Evolutionary conservation across 2,329 filamentous ascomycete species (phyloP).

Genomic region (Proliferodiscus dingleyae): DNA sequence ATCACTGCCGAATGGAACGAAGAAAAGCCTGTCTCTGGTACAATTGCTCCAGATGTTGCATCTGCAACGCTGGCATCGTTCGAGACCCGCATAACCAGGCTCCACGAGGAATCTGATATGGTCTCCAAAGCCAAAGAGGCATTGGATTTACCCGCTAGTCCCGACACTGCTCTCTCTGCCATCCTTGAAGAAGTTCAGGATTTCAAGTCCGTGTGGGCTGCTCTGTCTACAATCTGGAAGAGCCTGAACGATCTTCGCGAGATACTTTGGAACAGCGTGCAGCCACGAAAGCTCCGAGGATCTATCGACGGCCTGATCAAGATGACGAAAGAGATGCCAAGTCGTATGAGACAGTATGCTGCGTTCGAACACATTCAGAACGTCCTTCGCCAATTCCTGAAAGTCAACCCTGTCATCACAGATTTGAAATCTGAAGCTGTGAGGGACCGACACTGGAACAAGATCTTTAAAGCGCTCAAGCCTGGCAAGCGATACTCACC

Average conservation of each 20-base stretch:
- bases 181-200: conserved; percentile 96
- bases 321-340: conserved; percentile 99
- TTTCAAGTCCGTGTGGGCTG: conserved; percentile 98
- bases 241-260: conserved; percentile 92
- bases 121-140: conserved; percentile 96
- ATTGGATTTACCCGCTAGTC: conserved; percentile 75
- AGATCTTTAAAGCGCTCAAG: conserved; percentile 94
- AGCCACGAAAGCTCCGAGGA: conserved; percentile 85
- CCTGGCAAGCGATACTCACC: conserved; percentile 92
- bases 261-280: conserved; percentile 88
- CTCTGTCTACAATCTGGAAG: conserved; percentile 92
- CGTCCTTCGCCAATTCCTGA: conserved; percentile 80
- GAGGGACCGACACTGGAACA: conserved; percentile 92
- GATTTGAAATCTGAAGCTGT: conserved; percentile 97
- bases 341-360: conserved; percentile 97
- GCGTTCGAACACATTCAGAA: conserved; percentile 99
- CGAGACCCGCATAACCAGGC: conserved; percentile 74
- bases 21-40: conserved; percentile 94
- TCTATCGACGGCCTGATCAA: conserved; percentile 90
- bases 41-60: conserved; percentile 83
- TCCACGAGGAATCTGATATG: conserved; percentile 87
- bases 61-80: conserved; percentile 78
- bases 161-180: conserved; percentile 75
- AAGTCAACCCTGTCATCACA: conserved; percentile 80
- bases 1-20: conserved; percentile 87